Conservation (phyloP, 2,329 filamentous ascomycete species). For the Rhinocladiella similis region DNA sequence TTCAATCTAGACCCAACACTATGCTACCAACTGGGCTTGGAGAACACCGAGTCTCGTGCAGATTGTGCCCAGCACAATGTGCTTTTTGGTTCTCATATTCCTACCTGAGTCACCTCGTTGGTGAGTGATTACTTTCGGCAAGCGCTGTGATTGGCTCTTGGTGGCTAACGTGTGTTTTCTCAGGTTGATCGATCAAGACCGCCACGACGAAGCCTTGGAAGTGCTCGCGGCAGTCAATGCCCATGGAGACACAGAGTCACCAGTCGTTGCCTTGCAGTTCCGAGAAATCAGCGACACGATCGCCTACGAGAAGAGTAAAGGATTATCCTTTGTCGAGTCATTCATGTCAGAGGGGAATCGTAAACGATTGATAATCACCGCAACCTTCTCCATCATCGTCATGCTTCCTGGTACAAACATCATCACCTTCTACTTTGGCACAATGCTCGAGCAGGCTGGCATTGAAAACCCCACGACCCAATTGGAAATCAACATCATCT, state of each 20-base stretch:
- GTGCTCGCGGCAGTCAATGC: slow-evolving; percentile 48
- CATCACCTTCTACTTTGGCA: slow-evolving; percentile 45
- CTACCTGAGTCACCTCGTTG: slow-evolving; percentile 63
- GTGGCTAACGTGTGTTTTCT: too few species aligned
- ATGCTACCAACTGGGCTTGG: slow-evolving; percentile 47
- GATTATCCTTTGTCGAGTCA: slow-evolving; percentile 9
- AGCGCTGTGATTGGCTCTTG: too few species aligned
- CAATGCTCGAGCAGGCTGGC: slow-evolving; percentile 47
- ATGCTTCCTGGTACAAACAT: slow-evolving; percentile 41
- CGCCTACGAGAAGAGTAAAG: slow-evolving; percentile 45
- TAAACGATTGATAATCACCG: slow-evolving; percentile 42
- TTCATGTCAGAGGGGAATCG: slow-evolving; percentile 35
- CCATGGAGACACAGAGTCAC: slow-evolving; percentile 44
- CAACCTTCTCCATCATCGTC: slow-evolving; percentile 37
- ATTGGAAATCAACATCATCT: slow-evolving; percentile 51
- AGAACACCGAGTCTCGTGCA: slow-evolving; percentile 56
- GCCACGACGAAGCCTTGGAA: slow-evolving; percentile 42
- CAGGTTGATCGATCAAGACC: slow-evolving; percentile 47
- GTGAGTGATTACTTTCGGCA: too few species aligned
- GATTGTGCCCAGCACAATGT: slow-evolving; percentile 46
- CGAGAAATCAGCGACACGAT: slow-evolving; percentile 52
- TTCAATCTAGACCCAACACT: slow-evolving; percentile 14
- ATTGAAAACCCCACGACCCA: slow-evolving; percentile 46
- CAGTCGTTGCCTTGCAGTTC: slow-evolving; percentile 41
- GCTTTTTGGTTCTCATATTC: slow-evolving; percentile 50